Conservation (phyloP, 768 basidiomycete genomes). For the Coprinopsis marcescibilis region DNA sequence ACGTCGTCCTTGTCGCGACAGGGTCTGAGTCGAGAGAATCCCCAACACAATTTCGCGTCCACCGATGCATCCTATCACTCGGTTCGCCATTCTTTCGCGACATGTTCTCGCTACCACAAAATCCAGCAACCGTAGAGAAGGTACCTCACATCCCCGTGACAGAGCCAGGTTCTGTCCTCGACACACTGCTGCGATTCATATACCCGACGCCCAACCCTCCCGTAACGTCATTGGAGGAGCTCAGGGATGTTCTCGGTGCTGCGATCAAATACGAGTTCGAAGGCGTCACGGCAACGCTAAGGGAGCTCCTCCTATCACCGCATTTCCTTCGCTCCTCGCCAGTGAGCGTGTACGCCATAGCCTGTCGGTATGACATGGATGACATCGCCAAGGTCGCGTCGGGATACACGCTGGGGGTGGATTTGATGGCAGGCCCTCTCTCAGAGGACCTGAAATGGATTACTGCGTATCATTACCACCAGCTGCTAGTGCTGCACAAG, state of each 20-base stretch:
- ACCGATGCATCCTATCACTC: slow-evolving; percentile 53
- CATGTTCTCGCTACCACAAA: slow-evolving; percentile 64
- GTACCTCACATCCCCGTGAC: slow-evolving; percentile 50
- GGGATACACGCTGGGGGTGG: slow-evolving; percentile 44
- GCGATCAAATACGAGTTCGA: slow-evolving; percentile 63
- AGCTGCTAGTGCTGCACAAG: slow-evolving; percentile 55
- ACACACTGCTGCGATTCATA: slow-evolving; percentile 50
- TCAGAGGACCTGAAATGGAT: slow-evolving; percentile 58
- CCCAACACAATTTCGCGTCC: slow-evolving; percentile 50
- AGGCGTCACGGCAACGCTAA: slow-evolving; percentile 41
- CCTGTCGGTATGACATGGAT: slow-evolving; percentile 58
- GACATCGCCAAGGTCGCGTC: slow-evolving; percentile 61
- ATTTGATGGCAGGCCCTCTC: slow-evolving; percentile 51
- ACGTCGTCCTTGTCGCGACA: slow-evolving; percentile 44
- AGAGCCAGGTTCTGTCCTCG: slow-evolving; percentile 41
- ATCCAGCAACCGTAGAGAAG: slow-evolving; percentile 12
- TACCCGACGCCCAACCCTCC: slow-evolving; percentile 57
- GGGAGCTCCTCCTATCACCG: slow-evolving; percentile 44
- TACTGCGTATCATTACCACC: slow-evolving; percentile 63
- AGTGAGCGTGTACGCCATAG: slow-evolving; percentile 64
- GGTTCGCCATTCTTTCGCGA: slow-evolving; percentile 66
- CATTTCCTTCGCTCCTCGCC: slow-evolving; percentile 44
- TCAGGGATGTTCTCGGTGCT: slow-evolving; percentile 43
- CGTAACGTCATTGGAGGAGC: slow-evolving; percentile 46
- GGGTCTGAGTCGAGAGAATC: slow-evolving; percentile 26